Base-by-base conservation (phyloP, 495 filamentous ascomycete species). In the Emericellopsis terricola region DNA sequence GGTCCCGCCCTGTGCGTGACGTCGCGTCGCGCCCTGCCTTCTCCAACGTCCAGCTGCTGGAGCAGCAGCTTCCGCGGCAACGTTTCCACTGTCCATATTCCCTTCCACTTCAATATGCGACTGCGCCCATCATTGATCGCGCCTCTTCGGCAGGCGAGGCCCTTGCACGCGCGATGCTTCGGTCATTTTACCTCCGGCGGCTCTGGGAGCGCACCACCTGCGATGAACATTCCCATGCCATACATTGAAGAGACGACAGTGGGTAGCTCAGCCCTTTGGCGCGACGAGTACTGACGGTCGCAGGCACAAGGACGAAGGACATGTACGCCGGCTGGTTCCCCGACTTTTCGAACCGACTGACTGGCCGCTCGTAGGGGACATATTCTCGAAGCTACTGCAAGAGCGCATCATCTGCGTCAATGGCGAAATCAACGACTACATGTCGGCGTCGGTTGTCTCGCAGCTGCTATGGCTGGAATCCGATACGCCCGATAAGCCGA, bases 401-500 rank as follows among this genome's bases (percentile, higher is more conserved):
- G 89, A 97, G 63, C 84, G 89, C 38, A 94, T 97, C 50, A 68
- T 97, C 48, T 94, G 81, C 47, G 73, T 97, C 19, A 94, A 93
- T 49, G 89, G 89, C 43, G 60, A 75, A 44, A 87, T 97, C 38
- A 77, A 94, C 60, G 83, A 93, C 44, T 73, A 65, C 14, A 67
- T 85, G 32, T 92, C 84, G 27, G 84, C 91, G 19, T 78, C 80
- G 32, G 81, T 94, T 43, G 87, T 94, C 15, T 83, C 89, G 2
- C 89, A 97, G 50, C 74, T 97, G 39, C 78, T 97, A 41, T 96
- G 85, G 68, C 84, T 96, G 49, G 89, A 97, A 69, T 89, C 89
- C 41, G 89, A 94, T 46, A 81, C 81, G 56, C 89, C 87, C 4
- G 38, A 84, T 39, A 94, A 93, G 52, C 75, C 84, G 19, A 94